Conservation (phyloP, 2,329 filamentous ascomycete genomes). For the Cyclaneusma minus region DNA sequence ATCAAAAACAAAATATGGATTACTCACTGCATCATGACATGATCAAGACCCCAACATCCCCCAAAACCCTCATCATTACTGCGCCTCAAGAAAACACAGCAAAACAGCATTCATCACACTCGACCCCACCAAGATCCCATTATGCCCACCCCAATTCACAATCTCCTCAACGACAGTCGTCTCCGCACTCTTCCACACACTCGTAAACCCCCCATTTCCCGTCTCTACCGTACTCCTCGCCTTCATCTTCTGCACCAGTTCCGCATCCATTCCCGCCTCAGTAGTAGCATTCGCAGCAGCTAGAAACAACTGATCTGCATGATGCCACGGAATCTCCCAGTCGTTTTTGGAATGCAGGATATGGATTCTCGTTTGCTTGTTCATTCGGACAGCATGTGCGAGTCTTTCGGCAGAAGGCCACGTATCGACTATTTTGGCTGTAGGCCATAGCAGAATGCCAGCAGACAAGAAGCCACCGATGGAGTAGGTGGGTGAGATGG, state of each 20-base stretch:
- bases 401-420: conserved; percentile 65
- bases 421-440: conserved; percentile 54
- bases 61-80: too few species aligned
- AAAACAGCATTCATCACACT: too few species aligned
- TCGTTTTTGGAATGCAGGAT: conserved; percentile 74
- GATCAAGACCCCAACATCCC: too few species aligned
- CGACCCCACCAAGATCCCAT: too few species aligned
- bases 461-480: conserved; percentile 61
- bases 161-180: conserved; percentile 19
- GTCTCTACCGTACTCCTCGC: conserved; percentile 15
- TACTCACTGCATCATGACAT: too few species aligned
- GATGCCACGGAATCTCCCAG: conserved; percentile 61
- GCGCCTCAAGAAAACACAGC: too few species aligned
- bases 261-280: conserved; percentile 13
- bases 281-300: conserved; percentile 38
- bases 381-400: conserved; percentile 34
- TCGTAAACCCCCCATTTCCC: conserved; percentile 17
- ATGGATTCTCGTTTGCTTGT: conserved; percentile 44
- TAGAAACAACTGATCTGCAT: conserved; percentile 49
- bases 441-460: conserved; percentile 42
- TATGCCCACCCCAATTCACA: too few species aligned
- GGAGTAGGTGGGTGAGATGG: conserved; percentile 60
- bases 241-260: conserved; percentile 15
- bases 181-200: conserved; percentile 16
- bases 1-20: too few species aligned